phyloP scores from a whole-genome alignment of 768 basidiomycete genomes.

The Lactarius psammicola region DNA sequence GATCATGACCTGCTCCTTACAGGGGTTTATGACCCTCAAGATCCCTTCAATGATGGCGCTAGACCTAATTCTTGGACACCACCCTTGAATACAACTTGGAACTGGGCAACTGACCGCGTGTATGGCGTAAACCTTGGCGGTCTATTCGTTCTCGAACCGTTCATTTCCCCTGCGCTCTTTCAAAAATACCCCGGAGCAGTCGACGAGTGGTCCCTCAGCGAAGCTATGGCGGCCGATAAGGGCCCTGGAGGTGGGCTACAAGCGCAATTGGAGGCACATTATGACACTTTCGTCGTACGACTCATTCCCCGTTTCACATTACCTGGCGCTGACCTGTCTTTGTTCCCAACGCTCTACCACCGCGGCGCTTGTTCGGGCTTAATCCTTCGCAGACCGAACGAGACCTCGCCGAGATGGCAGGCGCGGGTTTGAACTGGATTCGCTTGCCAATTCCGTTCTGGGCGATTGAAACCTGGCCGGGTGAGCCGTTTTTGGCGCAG shows the following conservation, averaged over 20 bases:
- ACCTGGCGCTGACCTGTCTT: conserved; percentile 16
- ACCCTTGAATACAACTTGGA: conserved; percentile 75
- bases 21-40: conserved; percentile 68
- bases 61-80: conserved; percentile 79
- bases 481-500: conserved; percentile 75
- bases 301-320: conserved; percentile 2
- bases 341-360: conserved; percentile 11
- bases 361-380: conserved; percentile 14
- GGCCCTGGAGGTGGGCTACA: conserved; percentile 55
- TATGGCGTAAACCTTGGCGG: conserved; percentile 76
- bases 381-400: conserved; percentile 63
- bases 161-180: conserved; percentile 66
- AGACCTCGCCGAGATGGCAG: conserved; percentile 87
- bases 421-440: conserved; percentile 85
- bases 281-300: conserved; percentile 80
- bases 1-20: conserved; percentile 6
- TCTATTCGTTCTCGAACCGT: conserved; percentile 77
- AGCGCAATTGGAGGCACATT: conserved; percentile 69
- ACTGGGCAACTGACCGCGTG: conserved; percentile 59
- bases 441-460: conserved; percentile 84
- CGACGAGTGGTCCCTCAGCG: conserved; percentile 74
- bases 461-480: conserved; percentile 76
- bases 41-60: conserved; percentile 78
- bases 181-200: conserved; percentile 56
- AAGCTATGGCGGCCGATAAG: conserved; percentile 62